These are phyloP conservation scores for Aspergillus carbonarius DNA, from an alignment of 2,329 filamentous ascomycete species.

Conservation along the genomic window DNA sequence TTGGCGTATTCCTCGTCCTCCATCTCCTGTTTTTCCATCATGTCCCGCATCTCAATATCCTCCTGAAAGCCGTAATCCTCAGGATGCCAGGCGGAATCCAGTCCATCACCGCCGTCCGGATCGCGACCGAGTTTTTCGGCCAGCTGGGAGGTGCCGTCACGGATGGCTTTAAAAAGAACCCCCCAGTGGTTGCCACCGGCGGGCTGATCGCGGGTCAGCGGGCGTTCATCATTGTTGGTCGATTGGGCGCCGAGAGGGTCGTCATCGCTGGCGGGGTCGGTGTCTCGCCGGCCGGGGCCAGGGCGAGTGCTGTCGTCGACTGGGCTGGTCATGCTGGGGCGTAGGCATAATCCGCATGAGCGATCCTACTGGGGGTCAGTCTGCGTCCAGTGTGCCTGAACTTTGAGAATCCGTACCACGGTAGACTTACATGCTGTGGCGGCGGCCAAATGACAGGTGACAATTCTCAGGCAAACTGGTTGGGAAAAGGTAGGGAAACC, in stretches of 20 bases:
- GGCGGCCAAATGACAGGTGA: no score
- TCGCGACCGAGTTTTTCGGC: conserved; percentile 4
- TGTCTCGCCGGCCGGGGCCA: neutral
- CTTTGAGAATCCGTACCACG: neutral
- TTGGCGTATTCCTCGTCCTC: neutral
- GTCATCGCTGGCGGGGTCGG: neutral
- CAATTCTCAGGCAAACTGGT: no score
- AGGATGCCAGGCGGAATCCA: conserved; percentile 4
- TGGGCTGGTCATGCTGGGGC: conserved; percentile 2
- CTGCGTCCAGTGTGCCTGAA: neutral
- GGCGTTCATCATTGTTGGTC: conserved; percentile 2
- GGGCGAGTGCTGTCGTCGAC: neutral
- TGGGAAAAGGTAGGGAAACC: no score
- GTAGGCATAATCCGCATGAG: neutral
- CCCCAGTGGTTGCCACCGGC: neutral
- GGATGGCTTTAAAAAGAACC: conserved; percentile 4
- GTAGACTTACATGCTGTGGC: neutral
- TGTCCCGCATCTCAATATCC: conserved; percentile 7
- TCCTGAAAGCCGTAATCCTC: conserved; percentile 5
- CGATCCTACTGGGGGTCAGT: neutral
- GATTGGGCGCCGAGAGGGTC: neutral
- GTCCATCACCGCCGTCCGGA: conserved; percentile 4
- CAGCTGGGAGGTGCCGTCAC: conserved; percentile 1
- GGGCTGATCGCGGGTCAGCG: neutral
- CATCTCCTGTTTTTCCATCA: neutral